Base-by-base conservation (phyloP, 2,329 filamentous ascomycete genomes). In the Biscogniauxia marginata region DNA sequence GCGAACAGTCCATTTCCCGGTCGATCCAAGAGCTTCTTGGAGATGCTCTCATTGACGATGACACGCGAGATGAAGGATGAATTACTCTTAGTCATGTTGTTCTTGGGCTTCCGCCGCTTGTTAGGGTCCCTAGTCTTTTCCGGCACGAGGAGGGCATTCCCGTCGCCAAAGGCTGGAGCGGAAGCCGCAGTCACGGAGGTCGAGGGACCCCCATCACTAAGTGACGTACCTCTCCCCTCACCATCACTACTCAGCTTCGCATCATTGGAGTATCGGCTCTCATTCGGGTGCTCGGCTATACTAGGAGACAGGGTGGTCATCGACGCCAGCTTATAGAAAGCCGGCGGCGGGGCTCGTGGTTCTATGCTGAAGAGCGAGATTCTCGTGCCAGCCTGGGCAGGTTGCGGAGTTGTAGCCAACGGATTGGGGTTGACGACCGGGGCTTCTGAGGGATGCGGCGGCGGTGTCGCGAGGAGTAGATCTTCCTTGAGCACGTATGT, bases 1-100 rank as follows among this genome's bases (percentile, higher is more conserved):
- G 89, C 90, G 73, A 95, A 96, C 3, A 95, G 74, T 1, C 92
- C 93, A 61, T 95, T 90, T 2, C 80, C 79, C 11, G 87, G 85
- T 60, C 91, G 86, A 25, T 98, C 95, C 49, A 85, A 83, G 60
- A 98, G 74, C 62, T 90, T 87, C 74, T 95, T 96, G 20, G 83
- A 81, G 53, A 96, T 74, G 4, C 82, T 81, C 66, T 99, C 95
- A 67, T 96, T 90, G 16, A 92, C 87, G 62, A 98, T 96, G 25
- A 97, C 93, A 53, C 95, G 81, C n/a, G 93, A 97, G 24, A 99
- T 95, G 70, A 97, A 99, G 0, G 93, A 96, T 8, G 95, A 99
- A 73, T 96, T 98, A 76, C 92, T 98, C 79, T 99, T 99, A 52
- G 93, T 87, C 73, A 99, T 95, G 73, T 96, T 98, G 75, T 93